Evolutionary conservation across 202 grass and related monocot genomes (phyloP).

Genomic region (Elaeis oleifera): DNA sequence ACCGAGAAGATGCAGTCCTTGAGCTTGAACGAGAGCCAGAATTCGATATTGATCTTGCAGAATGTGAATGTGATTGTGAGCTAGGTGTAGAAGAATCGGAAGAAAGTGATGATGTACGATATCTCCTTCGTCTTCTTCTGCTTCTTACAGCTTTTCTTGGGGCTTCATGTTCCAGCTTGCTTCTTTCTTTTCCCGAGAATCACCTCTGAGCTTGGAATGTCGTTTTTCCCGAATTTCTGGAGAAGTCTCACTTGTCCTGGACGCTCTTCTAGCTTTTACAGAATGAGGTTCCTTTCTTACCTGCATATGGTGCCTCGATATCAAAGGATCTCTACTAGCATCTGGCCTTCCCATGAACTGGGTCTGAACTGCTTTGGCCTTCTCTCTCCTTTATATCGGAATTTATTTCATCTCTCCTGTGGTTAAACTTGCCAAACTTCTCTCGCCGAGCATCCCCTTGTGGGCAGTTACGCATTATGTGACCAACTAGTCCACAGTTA

Average conservation of each 20-base stretch:
- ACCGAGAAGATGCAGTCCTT: conserved; percentile 12
- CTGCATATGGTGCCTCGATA: conserved; percentile 12
- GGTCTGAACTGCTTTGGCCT: conserved; percentile 24
- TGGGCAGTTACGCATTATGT: conserved; percentile 28
- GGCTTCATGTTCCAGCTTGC: neutral
- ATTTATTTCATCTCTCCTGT: conserved; percentile 27
- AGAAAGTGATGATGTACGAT: conserved; percentile 20
- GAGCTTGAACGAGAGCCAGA: conserved; percentile 21
- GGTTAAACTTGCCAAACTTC: conserved; percentile 17
- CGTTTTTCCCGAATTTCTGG: conserved; percentile 8
- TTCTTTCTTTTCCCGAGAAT: conserved; percentile 8
- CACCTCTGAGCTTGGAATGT: conserved; percentile 6
- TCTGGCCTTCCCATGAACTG: conserved; percentile 20
- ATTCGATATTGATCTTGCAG: conserved; percentile 8
- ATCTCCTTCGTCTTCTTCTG: conserved; percentile 29
- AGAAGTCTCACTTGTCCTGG: conserved; percentile 17
- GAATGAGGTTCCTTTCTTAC: conserved; percentile 29
- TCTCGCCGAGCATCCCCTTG: neutral
- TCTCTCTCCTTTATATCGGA: conserved; percentile 21
- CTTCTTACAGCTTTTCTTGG: conserved; percentile 2
- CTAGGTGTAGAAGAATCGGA: conserved; percentile 23
- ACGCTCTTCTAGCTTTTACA: conserved; percentile 15
- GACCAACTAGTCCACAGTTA: conserved; percentile 30
- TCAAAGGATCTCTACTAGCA: conserved; percentile 21
- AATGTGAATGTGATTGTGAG: conserved; percentile 7